phyloP scores from a whole-genome alignment of 129 eudicot genomes.

The Cynara cardunculus region DNA sequence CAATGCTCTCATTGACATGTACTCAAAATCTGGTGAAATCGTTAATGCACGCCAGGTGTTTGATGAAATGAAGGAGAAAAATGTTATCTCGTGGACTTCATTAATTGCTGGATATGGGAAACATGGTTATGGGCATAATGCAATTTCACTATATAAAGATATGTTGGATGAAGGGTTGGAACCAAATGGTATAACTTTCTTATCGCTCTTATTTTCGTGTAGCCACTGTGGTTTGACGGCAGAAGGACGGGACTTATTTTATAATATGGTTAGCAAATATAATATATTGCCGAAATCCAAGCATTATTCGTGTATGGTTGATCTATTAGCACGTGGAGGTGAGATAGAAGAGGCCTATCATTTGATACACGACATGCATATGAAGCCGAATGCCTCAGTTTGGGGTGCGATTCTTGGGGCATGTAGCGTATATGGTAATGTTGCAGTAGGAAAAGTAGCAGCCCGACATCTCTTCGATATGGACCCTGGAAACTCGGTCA shows the following conservation, averaged over 20 bases:
- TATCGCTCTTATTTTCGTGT: conserved; percentile 67
- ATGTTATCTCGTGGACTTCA: conserved; percentile 75
- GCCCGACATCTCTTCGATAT: conserved; percentile 36
- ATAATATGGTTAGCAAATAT: conserved; percentile 47
- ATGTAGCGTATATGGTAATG: conserved; percentile 50
- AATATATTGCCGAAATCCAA: conserved; percentile 48
- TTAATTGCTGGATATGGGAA: conserved; percentile 59
- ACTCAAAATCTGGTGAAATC: conserved; percentile 70
- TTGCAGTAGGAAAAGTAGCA: conserved; percentile 48
- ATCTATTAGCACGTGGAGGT: conserved; percentile 69
- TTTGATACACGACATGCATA: conserved; percentile 38
- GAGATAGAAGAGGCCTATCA: conserved; percentile 53
- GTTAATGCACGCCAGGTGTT: conserved; percentile 41
- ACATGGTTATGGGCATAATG: conserved; percentile 53
- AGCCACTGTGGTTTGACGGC: conserved; percentile 61
- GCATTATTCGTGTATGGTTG: conserved; percentile 79
- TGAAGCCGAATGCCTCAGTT: conserved; percentile 44
- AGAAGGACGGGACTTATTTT: conserved; percentile 46
- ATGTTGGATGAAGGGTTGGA: conserved; percentile 61
- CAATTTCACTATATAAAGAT: conserved; percentile 38
- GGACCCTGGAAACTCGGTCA: conserved; percentile 45
- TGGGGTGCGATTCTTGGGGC: conserved; percentile 82
- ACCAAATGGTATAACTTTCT: conserved; percentile 62
- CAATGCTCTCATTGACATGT: conserved; percentile 75
- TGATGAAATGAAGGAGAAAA: conserved; percentile 51